A percentile compares a stretch with the other conserved stretches of the same genome.
phyloP scores from a whole-genome alignment of 2,329 filamentous ascomycete species.

The Colletotrichum cereale region DNA sequence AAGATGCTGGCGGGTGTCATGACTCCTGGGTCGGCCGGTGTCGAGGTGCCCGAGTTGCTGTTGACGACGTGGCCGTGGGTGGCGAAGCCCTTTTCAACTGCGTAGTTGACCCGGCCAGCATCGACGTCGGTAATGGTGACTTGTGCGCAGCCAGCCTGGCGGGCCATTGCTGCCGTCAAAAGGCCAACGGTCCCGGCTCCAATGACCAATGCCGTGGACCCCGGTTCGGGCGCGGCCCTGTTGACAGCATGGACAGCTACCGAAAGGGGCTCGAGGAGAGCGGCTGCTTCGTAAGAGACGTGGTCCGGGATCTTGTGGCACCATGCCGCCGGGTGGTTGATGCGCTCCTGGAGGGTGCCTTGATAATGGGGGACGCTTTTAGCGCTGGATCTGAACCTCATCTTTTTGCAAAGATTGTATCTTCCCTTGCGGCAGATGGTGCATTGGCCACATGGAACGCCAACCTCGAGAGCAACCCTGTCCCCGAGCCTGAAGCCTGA shows the following conservation, averaged over 20 bases:
- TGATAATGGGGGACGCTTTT: slow-evolving; percentile 74
- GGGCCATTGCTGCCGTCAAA: slow-evolving; percentile 72
- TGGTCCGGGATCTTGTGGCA: slow-evolving; percentile 73
- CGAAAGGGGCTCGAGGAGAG: slow-evolving; percentile 71
- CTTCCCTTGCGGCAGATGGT: slow-evolving; percentile 64
- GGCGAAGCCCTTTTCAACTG: slow-evolving; percentile 68
- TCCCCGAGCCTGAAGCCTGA: slow-evolving; percentile 67
- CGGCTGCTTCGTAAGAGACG: slow-evolving; percentile 70
- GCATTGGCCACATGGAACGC: slow-evolving; percentile 66
- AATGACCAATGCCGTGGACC: slow-evolving; percentile 71
- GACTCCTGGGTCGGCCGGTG: slow-evolving; percentile 55
- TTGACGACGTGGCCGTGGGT: slow-evolving; percentile 69
- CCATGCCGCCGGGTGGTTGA: slow-evolving; percentile 73
- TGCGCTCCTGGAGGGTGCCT: slow-evolving; percentile 71
- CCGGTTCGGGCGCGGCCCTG: slow-evolving; percentile 63
- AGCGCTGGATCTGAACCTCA: slow-evolving; percentile 72
- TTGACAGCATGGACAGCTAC: slow-evolving; percentile 73
- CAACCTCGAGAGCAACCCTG: slow-evolving; percentile 70
- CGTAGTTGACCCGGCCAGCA: slow-evolving; percentile 70
- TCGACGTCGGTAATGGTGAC: slow-evolving; percentile 74
- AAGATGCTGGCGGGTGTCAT: slow-evolving; percentile 61
- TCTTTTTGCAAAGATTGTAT: slow-evolving; percentile 72
- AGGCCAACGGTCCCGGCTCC: slow-evolving; percentile 74
- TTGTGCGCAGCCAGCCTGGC: slow-evolving; percentile 69
- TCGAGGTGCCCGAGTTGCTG: slow-evolving; percentile 60